Conservation (phyloP, 768 basidiomycete species). For the Lentinula edodes region DNA sequence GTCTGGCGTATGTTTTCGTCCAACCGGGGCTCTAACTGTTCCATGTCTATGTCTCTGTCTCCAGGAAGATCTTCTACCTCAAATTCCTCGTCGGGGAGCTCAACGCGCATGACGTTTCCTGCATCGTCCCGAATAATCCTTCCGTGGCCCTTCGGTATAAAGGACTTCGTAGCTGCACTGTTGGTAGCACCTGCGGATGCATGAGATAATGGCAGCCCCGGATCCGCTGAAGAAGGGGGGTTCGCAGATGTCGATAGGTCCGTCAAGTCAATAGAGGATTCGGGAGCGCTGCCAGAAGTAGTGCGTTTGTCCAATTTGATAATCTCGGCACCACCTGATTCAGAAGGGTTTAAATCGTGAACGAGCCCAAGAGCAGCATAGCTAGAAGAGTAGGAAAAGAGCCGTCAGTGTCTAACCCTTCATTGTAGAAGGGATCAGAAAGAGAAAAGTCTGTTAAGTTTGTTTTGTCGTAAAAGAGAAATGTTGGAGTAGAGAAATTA, state of each 20-base stretch:
- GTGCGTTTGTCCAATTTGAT: slow-evolving; percentile 17
- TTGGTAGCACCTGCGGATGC: neutral
- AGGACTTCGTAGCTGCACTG: neutral
- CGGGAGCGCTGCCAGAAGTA: slow-evolving; percentile 1
- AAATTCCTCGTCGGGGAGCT: slow-evolving; percentile 54
- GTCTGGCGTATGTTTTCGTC: slow-evolving; percentile 25
- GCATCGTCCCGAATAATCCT: slow-evolving; percentile 75
- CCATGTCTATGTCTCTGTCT: slow-evolving; percentile 31
- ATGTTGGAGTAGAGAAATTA: neutral
- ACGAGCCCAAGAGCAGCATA: slow-evolving; percentile 75
- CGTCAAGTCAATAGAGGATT: slow-evolving; percentile 10
- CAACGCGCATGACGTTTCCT: slow-evolving; percentile 70
- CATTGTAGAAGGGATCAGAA: neutral
- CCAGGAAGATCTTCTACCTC: slow-evolving; percentile 18
- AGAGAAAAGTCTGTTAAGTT: neutral
- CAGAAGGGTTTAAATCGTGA: slow-evolving; percentile 58
- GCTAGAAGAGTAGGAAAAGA: slow-evolving; percentile 31
- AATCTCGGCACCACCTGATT: slow-evolving; percentile 63
- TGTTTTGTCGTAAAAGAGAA: neutral
- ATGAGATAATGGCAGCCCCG: neutral
- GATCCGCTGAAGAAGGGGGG: slow-evolving; percentile 12
- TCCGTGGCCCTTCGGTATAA: slow-evolving; percentile 64
- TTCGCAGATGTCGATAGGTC: slow-evolving; percentile 9
- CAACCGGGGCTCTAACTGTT: slow-evolving; percentile 31
- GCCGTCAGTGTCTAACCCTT: slow-evolving; percentile 1